Evolutionary conservation across 2,329 filamentous ascomycete genomes (phyloP).

Genomic region (Penicillium corylophilum): DNA sequence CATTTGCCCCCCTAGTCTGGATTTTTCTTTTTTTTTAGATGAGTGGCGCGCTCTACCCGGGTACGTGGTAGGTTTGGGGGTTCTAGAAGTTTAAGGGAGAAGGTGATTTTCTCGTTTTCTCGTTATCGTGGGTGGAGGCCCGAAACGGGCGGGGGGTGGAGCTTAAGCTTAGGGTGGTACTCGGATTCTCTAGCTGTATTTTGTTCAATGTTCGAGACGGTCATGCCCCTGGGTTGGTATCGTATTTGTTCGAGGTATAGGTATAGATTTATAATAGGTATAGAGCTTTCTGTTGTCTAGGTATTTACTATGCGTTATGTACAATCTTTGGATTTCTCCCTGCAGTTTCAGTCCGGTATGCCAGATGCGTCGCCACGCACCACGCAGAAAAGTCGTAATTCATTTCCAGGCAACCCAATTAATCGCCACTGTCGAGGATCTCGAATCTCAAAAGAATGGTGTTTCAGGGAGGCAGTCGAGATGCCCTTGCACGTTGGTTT

Average conservation of each 20-base stretch:
- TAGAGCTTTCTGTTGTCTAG: not conserved
- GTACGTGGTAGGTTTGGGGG: not conserved
- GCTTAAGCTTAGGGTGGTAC: not conserved
- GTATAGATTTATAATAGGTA: not conserved
- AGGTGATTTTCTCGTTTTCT: not conserved
- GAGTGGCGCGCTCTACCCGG: not conserved
- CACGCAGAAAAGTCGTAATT: not conserved
- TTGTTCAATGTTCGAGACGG: not conserved
- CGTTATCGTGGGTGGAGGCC: not conserved
- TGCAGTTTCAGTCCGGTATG: not conserved
- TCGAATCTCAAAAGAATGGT: not conserved
- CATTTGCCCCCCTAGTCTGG: too few species aligned
- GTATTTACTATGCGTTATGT: not conserved
- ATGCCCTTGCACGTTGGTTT: not conserved
- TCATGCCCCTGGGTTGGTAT: not conserved
- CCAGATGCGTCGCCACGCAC: not conserved
- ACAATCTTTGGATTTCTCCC: not conserved
- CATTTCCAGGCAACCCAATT: not conserved
- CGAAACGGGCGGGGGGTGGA: constrained; percentile 11
- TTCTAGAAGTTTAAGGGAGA: not conserved
- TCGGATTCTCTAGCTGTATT: not conserved
- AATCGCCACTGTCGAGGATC: constrained; percentile 1
- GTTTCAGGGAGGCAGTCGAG: not conserved
- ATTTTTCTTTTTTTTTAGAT: not conserved
- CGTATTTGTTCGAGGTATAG: too few species aligned